Percentiles rank a stretch among this genome's conserved stretches.
phyloP scores from a whole-genome alignment of 2,329 filamentous ascomycete genomes.

The Verticillium albo-atrum region DNA sequence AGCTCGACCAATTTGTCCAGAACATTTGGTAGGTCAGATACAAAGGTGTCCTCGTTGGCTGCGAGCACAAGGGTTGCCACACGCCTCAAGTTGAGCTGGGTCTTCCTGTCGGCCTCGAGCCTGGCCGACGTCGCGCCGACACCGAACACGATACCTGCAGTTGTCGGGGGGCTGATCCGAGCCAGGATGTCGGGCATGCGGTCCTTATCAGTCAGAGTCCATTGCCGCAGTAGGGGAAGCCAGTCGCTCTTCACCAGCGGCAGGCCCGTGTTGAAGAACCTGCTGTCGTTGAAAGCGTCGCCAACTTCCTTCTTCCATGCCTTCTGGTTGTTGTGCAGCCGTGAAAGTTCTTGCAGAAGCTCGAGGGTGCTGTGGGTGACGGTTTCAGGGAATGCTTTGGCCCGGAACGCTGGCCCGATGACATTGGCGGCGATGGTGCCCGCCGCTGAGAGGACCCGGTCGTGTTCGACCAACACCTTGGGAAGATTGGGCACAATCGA shows the following conservation, averaged over 20 bases:
- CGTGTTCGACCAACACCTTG: slow-evolving; percentile 78
- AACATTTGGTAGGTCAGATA: slow-evolving; percentile 67
- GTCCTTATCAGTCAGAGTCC: slow-evolving; percentile 83
- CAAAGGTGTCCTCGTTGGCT: slow-evolving; percentile 72
- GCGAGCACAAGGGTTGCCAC: slow-evolving; percentile 77
- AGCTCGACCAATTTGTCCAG: slow-evolving; percentile 85
- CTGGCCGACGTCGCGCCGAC: slow-evolving; percentile 91
- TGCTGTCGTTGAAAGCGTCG: slow-evolving; percentile 86
- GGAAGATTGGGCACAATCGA: slow-evolving; percentile 75
- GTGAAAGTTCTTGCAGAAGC: slow-evolving; percentile 72
- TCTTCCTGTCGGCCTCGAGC: slow-evolving; percentile 90
- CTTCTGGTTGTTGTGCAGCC: slow-evolving; percentile 76
- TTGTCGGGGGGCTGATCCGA: slow-evolving; percentile 78
- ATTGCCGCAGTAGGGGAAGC: slow-evolving; percentile 80
- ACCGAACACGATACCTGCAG: slow-evolving; percentile 96
- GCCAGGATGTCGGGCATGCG: slow-evolving; percentile 75
- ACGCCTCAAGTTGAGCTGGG: slow-evolving; percentile 83
- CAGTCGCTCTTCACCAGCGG: slow-evolving; percentile 67
- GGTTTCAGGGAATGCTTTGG: slow-evolving; percentile 83
- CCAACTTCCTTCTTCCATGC: slow-evolving; percentile 88
- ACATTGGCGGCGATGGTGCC: slow-evolving; percentile 79
- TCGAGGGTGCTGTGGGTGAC: slow-evolving; percentile 67
- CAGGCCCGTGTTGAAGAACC: slow-evolving; percentile 72
- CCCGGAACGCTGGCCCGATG: slow-evolving; percentile 75
- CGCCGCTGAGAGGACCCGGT: slow-evolving; percentile 75